Conservation (phyloP, 2,329 filamentous ascomycete species). For the Xenoacremonium recifei region DNA sequence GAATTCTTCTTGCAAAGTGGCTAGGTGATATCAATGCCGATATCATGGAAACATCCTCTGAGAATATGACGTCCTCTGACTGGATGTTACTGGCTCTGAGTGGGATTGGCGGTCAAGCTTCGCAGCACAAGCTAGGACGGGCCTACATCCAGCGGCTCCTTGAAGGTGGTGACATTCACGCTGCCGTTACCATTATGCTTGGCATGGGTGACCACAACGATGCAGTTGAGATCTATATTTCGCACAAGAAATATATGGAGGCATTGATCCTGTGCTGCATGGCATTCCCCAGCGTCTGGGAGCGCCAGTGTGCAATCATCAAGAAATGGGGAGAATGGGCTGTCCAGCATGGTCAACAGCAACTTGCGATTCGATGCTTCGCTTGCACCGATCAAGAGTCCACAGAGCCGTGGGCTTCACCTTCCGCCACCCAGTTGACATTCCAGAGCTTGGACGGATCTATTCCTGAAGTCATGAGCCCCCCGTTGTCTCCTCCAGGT, state of each 20-base stretch:
- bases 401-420: slow-evolving; percentile 83
- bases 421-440: slow-evolving; percentile 65
- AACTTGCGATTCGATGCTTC: slow-evolving; percentile 89
- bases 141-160: slow-evolving; percentile 88
- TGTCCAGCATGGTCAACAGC: slow-evolving; percentile 80
- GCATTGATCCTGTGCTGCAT: slow-evolving; percentile 85
- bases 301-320: slow-evolving; percentile 81
- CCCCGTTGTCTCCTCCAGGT: slow-evolving; percentile 72
- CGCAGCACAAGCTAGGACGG: slow-evolving; percentile 86
- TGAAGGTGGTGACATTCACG: slow-evolving; percentile 86
- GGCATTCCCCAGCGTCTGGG: slow-evolving; percentile 82
- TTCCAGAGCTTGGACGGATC: slow-evolving; percentile 54
- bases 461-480: slow-evolving; percentile 64
- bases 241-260: slow-evolving; percentile 88
- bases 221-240: slow-evolving; percentile 94
- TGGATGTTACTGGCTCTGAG: slow-evolving; percentile 96
- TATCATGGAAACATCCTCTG: slow-evolving; percentile 74
- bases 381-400: slow-evolving; percentile 86
- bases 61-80: slow-evolving; percentile 88
- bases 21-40: slow-evolving; percentile 82
- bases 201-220: slow-evolving; percentile 91
- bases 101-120: slow-evolving; percentile 72
- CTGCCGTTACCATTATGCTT: slow-evolving; percentile 87
- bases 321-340: slow-evolving; percentile 95
- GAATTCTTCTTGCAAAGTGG: slow-evolving; percentile 89